phyloP scores from a whole-genome alignment of 2,329 filamentous ascomycete species.

The Nemania bipapillata region DNA sequence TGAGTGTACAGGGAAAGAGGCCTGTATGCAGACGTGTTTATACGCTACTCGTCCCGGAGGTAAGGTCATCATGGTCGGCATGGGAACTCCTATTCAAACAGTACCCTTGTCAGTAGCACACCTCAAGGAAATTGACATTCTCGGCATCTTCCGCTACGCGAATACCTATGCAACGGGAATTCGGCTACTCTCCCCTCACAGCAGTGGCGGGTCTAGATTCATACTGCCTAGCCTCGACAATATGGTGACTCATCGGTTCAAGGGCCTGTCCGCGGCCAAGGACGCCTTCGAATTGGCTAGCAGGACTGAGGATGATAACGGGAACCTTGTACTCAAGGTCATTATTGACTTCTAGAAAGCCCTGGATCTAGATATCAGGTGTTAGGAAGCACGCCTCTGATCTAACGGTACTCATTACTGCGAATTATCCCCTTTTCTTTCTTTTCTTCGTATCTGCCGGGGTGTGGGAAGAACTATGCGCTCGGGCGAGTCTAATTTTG shows the following conservation, averaged over 20 bases:
- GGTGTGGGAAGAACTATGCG: not conserved
- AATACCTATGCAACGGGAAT: slow-evolving; percentile 81
- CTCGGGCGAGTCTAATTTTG: not conserved
- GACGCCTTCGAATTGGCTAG: slow-evolving; percentile 76
- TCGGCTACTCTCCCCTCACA: slow-evolving; percentile 62
- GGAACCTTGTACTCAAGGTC: slow-evolving; percentile 77
- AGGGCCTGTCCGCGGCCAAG: slow-evolving; percentile 69
- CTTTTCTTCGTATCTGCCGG: not conserved
- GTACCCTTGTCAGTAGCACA: slow-evolving; percentile 78
- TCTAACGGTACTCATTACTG: not conserved
- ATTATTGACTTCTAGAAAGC: slow-evolving; percentile 65
- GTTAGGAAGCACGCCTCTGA: not conserved
- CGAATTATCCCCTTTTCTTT: not conserved
- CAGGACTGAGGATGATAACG: slow-evolving; percentile 73
- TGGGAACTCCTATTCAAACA: slow-evolving; percentile 81
- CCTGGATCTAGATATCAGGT: too few relatives aligned
- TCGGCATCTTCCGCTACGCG: slow-evolving; percentile 80
- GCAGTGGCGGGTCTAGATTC: slow-evolving; percentile 53
- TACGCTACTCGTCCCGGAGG: slow-evolving; percentile 77
- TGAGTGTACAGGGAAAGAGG: slow-evolving; percentile 80
- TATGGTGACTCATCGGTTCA: slow-evolving; percentile 78
- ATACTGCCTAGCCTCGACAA: slow-evolving; percentile 72
- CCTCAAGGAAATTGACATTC: slow-evolving; percentile 77
- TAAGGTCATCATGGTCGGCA: slow-evolving; percentile 79
- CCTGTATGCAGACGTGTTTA: slow-evolving; percentile 78